Evolutionary conservation across 1,139 yeast species (phyloP).

Genomic region (Taphrina communis): DNA sequence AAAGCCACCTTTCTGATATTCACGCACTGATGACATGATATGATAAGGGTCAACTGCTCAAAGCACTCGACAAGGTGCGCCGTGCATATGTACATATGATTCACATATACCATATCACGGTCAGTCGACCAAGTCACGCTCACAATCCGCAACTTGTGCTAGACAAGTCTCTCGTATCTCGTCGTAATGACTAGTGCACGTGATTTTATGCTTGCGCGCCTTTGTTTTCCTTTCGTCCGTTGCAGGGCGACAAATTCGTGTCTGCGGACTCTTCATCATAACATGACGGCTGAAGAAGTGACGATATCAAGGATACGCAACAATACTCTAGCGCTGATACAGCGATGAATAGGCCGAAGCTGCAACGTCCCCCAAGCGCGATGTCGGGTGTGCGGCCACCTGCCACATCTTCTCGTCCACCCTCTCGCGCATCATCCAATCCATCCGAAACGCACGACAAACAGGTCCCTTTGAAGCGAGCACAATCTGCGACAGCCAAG

Average conservation of each 20-base stretch:
- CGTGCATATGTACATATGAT: too few species aligned
- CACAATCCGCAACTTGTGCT: too few species aligned
- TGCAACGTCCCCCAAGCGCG: slow-evolving; percentile 36
- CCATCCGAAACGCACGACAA: slow-evolving; percentile 14
- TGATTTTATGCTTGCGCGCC: slow-evolving; percentile 2
- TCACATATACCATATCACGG: too few species aligned
- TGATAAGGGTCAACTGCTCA: too few species aligned
- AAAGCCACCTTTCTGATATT: not conserved
- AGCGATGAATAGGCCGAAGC: slow-evolving; percentile 28
- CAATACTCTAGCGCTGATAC: not conserved
- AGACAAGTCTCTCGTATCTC: not conserved
- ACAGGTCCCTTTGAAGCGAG: slow-evolving; percentile 11
- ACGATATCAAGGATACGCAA: too few species aligned
- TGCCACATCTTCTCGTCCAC: slow-evolving; percentile 30
- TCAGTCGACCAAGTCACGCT: too few species aligned
- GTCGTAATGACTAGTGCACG: not conserved
- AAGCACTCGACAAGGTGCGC: too few species aligned
- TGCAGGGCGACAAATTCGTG: not conserved
- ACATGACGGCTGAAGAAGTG: not conserved
- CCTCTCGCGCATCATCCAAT: slow-evolving; percentile 34
- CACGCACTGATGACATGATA: too few species aligned
- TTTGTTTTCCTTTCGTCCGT: slow-evolving; percentile 7
- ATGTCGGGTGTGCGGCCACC: slow-evolving; percentile 35
- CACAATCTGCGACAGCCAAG: slow-evolving; percentile 14
- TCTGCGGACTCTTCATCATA: not conserved